Conservation (phyloP, 2,329 filamentous ascomycete genomes). For the Leptographium radiaticola region DNA sequence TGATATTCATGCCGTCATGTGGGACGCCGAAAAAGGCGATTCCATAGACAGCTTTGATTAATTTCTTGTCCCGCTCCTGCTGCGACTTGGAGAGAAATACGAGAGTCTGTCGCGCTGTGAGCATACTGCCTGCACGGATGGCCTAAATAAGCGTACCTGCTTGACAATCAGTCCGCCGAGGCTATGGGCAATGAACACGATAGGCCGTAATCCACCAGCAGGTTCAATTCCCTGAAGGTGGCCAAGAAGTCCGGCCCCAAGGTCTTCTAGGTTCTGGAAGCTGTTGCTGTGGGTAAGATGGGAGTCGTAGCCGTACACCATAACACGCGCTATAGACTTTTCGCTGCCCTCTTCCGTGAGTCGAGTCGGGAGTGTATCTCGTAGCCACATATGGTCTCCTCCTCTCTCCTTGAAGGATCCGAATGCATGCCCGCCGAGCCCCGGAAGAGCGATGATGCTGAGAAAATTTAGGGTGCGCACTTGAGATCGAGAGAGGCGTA, state of each 20-base stretch:
- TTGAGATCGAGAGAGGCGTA: not conserved
- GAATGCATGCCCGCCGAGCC: not conserved
- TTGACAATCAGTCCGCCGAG: not conserved
- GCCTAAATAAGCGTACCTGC: not conserved
- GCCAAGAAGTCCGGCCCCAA: not conserved
- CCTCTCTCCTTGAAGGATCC: not conserved
- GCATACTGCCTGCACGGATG: not conserved
- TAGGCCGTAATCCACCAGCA: not conserved
- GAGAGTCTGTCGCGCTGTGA: not conserved
- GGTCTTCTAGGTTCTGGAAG: not conserved
- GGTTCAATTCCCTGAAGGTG: not conserved
- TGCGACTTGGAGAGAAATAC: not conserved
- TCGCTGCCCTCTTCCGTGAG: not conserved
- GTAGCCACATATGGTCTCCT: not conserved
- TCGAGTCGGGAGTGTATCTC: not conserved
- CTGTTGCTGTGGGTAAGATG: not conserved
- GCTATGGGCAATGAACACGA: not conserved
- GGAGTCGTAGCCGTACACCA: not conserved
- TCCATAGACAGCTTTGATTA: not conserved
- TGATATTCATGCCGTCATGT: not conserved
- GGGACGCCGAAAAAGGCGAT: not conserved
- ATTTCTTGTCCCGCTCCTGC: not conserved
- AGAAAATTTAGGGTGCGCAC: not conserved
- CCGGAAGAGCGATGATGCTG: not conserved
- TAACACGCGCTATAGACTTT: not conserved